A percentile compares a stretch with the other conserved stretches of the same genome.
phyloP scores from a whole-genome alignment of 345 rosid species.

The Geranium rotundifolium region DNA sequence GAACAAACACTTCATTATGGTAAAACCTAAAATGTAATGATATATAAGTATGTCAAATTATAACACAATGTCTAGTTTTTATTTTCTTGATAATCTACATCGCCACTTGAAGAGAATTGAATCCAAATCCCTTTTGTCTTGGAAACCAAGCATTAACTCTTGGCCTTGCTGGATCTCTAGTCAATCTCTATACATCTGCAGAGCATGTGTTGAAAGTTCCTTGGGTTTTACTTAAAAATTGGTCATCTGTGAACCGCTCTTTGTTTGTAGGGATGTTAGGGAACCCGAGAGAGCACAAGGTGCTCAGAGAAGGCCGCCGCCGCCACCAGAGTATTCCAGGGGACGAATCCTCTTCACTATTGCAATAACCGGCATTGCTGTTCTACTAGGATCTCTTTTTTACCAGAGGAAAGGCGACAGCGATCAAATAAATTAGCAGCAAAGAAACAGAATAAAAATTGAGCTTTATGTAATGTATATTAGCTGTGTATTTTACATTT shows the following conservation, averaged over 20 bases:
- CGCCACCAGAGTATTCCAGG: slow-evolving; percentile 36
- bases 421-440: slow-evolving; percentile 33
- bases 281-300: slow-evolving; percentile 50
- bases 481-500: slow-evolving; percentile 17
- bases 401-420: slow-evolving; percentile 63
- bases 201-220: neutral
- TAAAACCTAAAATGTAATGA: too few species aligned
- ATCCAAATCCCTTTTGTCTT: too few species aligned
- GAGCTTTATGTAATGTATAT: slow-evolving; percentile 19
- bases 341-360: slow-evolving; percentile 66
- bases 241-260: neutral
- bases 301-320: slow-evolving; percentile 35
- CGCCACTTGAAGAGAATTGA: too few species aligned
- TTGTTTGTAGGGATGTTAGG: slow-evolving; percentile 41
- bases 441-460: slow-evolving; percentile 1
- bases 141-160: too few species aligned
- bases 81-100: neutral
- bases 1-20: neutral
- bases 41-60: too few species aligned
- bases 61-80: neutral
- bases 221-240: neutral
- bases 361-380: slow-evolving; percentile 87
- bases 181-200: neutral
- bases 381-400: slow-evolving; percentile 70
- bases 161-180: too few species aligned